Percentiles rank a stretch among this genome's conserved stretches.
phyloP scores from a whole-genome alignment of 2,329 filamentous ascomycete species.

The Xylariaceae sp. region DNA sequence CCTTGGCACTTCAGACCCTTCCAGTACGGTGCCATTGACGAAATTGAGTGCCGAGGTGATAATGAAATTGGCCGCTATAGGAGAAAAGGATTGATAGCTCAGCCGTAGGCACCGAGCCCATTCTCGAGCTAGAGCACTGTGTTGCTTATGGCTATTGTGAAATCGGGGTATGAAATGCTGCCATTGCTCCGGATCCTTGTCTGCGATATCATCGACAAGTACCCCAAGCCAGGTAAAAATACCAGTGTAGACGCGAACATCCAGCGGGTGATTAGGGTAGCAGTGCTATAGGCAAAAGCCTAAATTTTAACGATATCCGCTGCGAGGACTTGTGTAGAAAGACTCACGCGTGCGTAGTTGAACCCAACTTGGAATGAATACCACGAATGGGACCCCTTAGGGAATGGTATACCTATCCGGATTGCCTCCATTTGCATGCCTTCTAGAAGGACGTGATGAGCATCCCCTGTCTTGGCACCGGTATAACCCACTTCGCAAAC shows the following conservation, averaged over 20 bases:
- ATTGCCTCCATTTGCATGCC: conserved; percentile 11
- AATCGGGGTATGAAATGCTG: conserved; percentile 36
- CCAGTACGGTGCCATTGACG: conserved; percentile 36
- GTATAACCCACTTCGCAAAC: conserved; percentile 6
- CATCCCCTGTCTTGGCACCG: not conserved
- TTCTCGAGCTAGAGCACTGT: conserved; percentile 26
- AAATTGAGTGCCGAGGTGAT: conserved; percentile 38
- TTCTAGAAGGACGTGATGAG: not conserved
- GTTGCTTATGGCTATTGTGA: conserved; percentile 26
- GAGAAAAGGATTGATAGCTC: conserved; percentile 32
- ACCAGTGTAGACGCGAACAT: conserved; percentile 41
- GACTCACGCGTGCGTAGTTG: conserved; percentile 13
- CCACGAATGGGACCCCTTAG: conserved; percentile 12
- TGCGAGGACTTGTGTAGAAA: not conserved
- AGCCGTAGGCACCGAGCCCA: conserved; percentile 32
- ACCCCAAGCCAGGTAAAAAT: conserved; percentile 42
- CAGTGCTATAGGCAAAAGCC: not conserved
- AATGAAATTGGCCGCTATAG: conserved; percentile 35
- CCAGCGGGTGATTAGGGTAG: conserved; percentile 24
- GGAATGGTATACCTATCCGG: conserved; percentile 12
- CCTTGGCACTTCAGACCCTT: conserved; percentile 29
- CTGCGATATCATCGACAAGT: conserved; percentile 39
- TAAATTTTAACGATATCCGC: not conserved
- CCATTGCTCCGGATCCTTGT: conserved; percentile 27
- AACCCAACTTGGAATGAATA: conserved; percentile 1